Percentiles rank a stretch among this genome's conserved stretches.
These are phyloP conservation scores for Boletus reticuloceps DNA, from an alignment of 768 basidiomycete genomes.

Conservation along the genomic window DNA sequence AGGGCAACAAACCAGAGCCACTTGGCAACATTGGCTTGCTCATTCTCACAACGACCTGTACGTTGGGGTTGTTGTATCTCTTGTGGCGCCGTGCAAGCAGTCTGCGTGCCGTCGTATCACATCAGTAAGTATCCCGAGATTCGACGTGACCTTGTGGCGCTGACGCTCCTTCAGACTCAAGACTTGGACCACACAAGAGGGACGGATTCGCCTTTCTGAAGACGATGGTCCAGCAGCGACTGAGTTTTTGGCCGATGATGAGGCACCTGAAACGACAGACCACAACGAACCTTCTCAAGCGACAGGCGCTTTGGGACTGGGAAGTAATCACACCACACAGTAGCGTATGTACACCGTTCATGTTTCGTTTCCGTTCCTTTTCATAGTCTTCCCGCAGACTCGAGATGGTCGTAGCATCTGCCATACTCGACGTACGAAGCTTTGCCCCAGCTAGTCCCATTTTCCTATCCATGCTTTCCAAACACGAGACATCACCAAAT, in stretches of 20 bases:
- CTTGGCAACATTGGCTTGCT: conserved; percentile 55
- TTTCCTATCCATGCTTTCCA: neutral
- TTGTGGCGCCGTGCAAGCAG: conserved; percentile 61
- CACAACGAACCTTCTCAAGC: conserved; percentile 25
- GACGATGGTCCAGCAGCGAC: conserved; percentile 72
- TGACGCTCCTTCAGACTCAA: conserved; percentile 45
- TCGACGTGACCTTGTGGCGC: neutral
- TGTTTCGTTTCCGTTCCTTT: neutral
- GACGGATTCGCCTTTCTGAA: conserved; percentile 62
- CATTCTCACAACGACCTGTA: conserved; percentile 56
- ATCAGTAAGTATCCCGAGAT: conserved; percentile 44
- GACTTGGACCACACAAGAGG: conserved; percentile 51
- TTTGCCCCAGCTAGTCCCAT: neutral
- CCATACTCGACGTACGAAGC: neutral
- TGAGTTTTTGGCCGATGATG: conserved; percentile 62
- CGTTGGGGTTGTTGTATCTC: conserved; percentile 55
- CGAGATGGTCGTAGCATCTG: neutral
- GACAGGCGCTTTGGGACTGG: conserved; percentile 4
- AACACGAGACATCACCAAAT: neutral
- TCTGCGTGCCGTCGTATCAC: conserved; percentile 57
- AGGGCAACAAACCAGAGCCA: conserved; percentile 61
- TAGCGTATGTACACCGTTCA: neutral
- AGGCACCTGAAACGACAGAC: conserved; percentile 38
- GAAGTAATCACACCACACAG: neutral
- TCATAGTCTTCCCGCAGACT: neutral